Percentiles rank a stretch among this genome's conserved stretches.
These are phyloP conservation scores for Aspergillus fijiensis DNA, from an alignment of 2,329 filamentous ascomycete species.

Conservation along the genomic window DNA sequence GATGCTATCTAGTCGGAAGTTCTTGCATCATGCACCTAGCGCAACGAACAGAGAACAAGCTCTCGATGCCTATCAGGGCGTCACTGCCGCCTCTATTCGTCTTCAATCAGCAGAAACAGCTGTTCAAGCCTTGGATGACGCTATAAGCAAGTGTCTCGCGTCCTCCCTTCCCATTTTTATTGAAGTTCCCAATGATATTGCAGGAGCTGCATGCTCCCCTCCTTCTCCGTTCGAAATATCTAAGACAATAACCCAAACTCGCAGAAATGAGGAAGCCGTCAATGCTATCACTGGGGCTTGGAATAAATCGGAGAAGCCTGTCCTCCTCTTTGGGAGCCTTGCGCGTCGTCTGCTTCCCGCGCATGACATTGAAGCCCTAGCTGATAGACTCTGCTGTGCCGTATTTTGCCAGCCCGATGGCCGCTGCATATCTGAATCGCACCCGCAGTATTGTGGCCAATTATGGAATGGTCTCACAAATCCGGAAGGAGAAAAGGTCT, in stretches of 20 bases:
- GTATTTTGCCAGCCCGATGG: conserved; percentile 13
- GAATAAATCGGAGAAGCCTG: conserved; percentile 4
- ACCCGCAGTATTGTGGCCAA: conserved; percentile 9
- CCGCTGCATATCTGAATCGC: conserved; percentile 4
- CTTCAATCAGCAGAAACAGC: neutral
- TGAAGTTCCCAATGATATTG: conserved; percentile 11
- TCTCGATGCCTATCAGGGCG: conserved; percentile 4
- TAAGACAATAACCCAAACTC: neutral
- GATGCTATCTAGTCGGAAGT: neutral
- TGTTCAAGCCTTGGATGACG: conserved; percentile 4
- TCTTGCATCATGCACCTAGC: conserved; percentile 9
- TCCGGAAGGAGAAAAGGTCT: neutral
- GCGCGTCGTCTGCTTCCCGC: neutral
- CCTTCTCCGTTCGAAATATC: conserved; percentile 1
- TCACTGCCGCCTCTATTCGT: conserved; percentile 11
- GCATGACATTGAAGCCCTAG: conserved; percentile 2
- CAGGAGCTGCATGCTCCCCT: neutral
- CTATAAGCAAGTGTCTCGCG: conserved; percentile 4
- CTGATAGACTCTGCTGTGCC: conserved; percentile 9
- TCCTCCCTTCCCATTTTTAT: conserved; percentile 10
- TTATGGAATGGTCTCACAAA: conserved; percentile 8
- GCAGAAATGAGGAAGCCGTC: neutral
- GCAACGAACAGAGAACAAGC: conserved; percentile 8
- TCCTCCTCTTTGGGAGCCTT: conserved; percentile 8
- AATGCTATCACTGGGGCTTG: conserved; percentile 1